Base-by-base conservation (phyloP, 331 rosid genomes). In the Stylosanthes scabra region DNA sequence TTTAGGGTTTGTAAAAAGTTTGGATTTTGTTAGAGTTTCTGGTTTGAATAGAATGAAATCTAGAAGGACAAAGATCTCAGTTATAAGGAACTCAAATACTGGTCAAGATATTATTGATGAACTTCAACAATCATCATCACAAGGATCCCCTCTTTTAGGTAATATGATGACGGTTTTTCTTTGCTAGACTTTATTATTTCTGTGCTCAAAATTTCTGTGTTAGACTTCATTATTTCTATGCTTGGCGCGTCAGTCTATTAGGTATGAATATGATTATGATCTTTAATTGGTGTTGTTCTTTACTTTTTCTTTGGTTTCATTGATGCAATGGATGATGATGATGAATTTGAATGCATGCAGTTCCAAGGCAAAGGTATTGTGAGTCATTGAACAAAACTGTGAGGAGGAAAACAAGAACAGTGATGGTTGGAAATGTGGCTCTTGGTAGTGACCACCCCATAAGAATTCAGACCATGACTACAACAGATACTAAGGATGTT, bases 391-490 rank as follows among this genome's bases (percentile, higher is more conserved):
- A 95, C 86, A 84, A 84, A 82, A 88, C 96, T 63, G 83, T 92
- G 72, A 83, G 97, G 87, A 92, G 97, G 82, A 90, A 90, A 68
- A 95, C 99, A 46, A 77, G 91, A 71, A 95, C 99, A 11, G 99
- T 95, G 83, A 90, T 85, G 97, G 97, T 88, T 65, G 99, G 99
- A 61, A 74, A 95, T n/a, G 97, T 95, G 71, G 82, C 93, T 37
- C 50, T 95, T 59, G 97, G 99, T 25, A 92, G 97, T 49, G 97
- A 92, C 77, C 97, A 92, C 82, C 99, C 99, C 5, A 92, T 95
- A 77, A 86, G 97, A 88, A 76, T 95, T 83, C 99, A 95, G 80
- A 95, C 99, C n/a, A 95, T 95, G 99, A 95, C 99, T 52, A 95
- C 99, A 68, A 88, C 80, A 49, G 99, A 95, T 76, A 95, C 99